Evolutionary conservation across 768 basidiomycete genomes (phyloP), one percentile per base, ranked within the genome.

Genomic region (Cubamyces lactineus): DNA sequence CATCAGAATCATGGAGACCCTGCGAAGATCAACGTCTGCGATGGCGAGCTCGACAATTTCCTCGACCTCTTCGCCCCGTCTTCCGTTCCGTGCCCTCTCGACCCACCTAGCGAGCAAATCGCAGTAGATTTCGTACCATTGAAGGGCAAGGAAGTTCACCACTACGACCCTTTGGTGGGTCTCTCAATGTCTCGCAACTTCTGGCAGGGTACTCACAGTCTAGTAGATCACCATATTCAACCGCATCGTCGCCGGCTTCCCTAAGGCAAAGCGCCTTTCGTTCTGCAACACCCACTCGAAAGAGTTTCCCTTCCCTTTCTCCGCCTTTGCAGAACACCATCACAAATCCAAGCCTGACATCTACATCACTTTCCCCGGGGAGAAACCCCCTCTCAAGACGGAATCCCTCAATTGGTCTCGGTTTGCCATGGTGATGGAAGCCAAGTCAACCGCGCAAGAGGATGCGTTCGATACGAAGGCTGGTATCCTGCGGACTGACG

Each of bases 231-330:
- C 26, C 9, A 43, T 51, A 17, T 38, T 59, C 5, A 59, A 23
- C 21, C 5, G 12, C 6, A 48, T 53, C 15, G 58, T 59, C 21
- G 26, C 49, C 2, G 19, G 21, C 19, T 59, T 59, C 21, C 57
- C 57, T 1, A 39, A 21, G 13, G 50, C 42, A 16, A 45, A 24
- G 28, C 40, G 28, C 13, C 58, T 47, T 13, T 52, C 58, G 28
- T 59, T 59, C 49, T 51, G 23, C 50, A 34, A 64, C 24, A 64
- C 45, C 19, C 43, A 53, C 52, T 59, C 58, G 12, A 52, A 47
- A 15, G 49, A 46, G 1, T 9, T 57, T 30, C 43, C 51, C 39
- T 65, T 69, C 53, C 40, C 57, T 11, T 65, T 67, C 46, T 19
- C 19, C 17, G 59, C 62, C 40, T 64, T 63, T 6, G 59, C 57